Base-by-base conservation (phyloP, 2,329 filamentous ascomycete species). In the Fusarium algeriense region DNA sequence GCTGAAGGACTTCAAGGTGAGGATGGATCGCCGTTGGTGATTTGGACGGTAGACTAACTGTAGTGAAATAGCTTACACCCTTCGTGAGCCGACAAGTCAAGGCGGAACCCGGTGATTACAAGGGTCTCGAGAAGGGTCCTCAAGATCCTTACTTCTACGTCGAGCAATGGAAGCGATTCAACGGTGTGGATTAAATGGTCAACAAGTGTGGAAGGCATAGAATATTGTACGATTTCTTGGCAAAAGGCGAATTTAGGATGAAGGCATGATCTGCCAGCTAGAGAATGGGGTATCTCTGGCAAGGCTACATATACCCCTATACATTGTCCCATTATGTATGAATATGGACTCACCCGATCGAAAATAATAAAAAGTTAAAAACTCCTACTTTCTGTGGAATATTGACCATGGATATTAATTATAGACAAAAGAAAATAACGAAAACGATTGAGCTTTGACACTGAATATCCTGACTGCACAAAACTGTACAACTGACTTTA, bases 1-100 rank as follows among this genome's bases (percentile, higher is more conserved):
- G 49, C 81, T 97, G 65, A 85, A 86, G 28, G 86, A 87, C 9
- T 96, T 93, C 83, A 92, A 92, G 84, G 94, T 96, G 81, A 28
- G 84, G 73, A 60, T n/a, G 28, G 49, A 44, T 28, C 19, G 19
- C 13, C 20, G 2, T 38, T 13, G 12, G 30, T 28, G 20, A 23
- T 17, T n/a, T 5, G 23, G 19, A 10, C 7, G 17, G 11, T n/a
- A 23, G 34, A 41, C 75, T 78, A 62, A 79, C 54, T 10, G 17
- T 26, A 12, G 34, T 60, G 54, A 34, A 43, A 52, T 64, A 96
- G 93, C 87, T 97, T 77, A 93, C 91, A 5, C 93, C 93, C 2
- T 97, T 95, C 76, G 92, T 96, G 55, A 89, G 90, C 62, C 84
- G 84, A 53, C 87, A 86, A 67, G 84, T 94, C 61, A 82, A 85